A percentile compares a stretch with the other conserved stretches of the same genome.
phyloP scores from a whole-genome alignment of 2,329 filamentous ascomycete species.

The Leptographium galeiforme region DNA sequence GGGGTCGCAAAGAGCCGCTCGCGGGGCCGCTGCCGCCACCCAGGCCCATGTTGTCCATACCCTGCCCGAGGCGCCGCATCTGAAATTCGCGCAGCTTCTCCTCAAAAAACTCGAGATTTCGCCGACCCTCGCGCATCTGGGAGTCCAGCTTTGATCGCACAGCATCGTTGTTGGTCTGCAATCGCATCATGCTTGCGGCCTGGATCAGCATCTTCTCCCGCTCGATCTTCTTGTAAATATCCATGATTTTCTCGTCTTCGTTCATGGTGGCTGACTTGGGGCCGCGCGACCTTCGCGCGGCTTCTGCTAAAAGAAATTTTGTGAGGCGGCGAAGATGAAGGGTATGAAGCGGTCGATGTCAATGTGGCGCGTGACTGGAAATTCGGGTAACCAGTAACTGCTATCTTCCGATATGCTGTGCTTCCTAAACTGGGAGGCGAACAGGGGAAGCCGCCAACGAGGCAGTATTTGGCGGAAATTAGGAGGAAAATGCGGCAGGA shows the following conservation, averaged over 20 bases:
- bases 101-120: slow-evolving; percentile 87
- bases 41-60: slow-evolving; percentile 54
- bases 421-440: neutral
- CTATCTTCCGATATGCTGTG: neutral
- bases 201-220: slow-evolving; percentile 91
- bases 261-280: slow-evolving; percentile 35
- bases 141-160: slow-evolving; percentile 84
- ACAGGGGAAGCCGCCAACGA: neutral
- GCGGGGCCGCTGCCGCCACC: slow-evolving; percentile 29
- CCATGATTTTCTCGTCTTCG: slow-evolving; percentile 53
- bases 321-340: neutral
- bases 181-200: slow-evolving; percentile 87
- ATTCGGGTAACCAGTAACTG: neutral
- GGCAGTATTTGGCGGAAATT: neutral
- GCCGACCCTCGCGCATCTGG: slow-evolving; percentile 83
- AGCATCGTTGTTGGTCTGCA: slow-evolving; percentile 85
- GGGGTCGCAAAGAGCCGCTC: slow-evolving; percentile 25
- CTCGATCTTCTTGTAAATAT: slow-evolving; percentile 94
- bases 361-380: neutral
- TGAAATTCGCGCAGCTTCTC: slow-evolving; percentile 81
- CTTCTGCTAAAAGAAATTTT: neutral
- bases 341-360: neutral
- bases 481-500: neutral
- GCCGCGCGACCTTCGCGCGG: slow-evolving; percentile 7
- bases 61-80: slow-evolving; percentile 59